Evolutionary conservation across 2,329 filamentous ascomycete species (phyloP), one percentile per base, ranked within the genome.

Genomic region (Ceratocystis diversiconidia): DNA sequence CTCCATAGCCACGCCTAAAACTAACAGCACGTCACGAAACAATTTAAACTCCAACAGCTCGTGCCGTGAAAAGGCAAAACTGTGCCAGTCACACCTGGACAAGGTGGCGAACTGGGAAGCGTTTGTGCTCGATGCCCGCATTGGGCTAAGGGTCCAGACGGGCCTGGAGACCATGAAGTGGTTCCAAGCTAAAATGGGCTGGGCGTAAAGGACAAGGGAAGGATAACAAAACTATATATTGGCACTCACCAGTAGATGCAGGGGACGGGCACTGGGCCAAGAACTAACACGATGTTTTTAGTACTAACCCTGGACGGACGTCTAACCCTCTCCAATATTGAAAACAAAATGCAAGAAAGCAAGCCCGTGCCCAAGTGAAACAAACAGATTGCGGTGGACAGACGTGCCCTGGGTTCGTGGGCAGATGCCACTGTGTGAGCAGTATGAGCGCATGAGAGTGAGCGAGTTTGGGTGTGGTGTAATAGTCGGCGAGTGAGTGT

Each of bases 61-160:
- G 69, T 76, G 77, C 17, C 74, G 72, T 28, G 73, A 78, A 60
- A 82, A 82, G 73, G 72, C 86, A 30, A 74, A 82, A 19, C 82
- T 86, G 71, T 89, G 86, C 72, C 80, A 83, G 69, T 76, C 79
- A 61, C 84, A 84, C 75, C 75, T 94, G 22, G 81, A 86, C 32
- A 85, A 85, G 71, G 85, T 85, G 36, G 82, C 85, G 63, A 81
- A 76, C 61, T 92, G 87, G 87, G 87, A 90, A 71, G 72, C 75
- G 0, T 94, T 85, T 72, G 80, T 88, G 67, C 77, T 94, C 62
- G 89, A 95, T 74, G 84, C 85, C 19, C 80, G 89, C 69, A 81
- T 92, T 62, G 87, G 87, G 2, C 81, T 92, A 80, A 84, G 87
- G 67, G 81, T 90, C 64, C 85, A 86, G 71, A 87, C 85, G 3